Base-by-base conservation (phyloP, 2,329 filamentous ascomycete species). In the Fusarium coicis region DNA sequence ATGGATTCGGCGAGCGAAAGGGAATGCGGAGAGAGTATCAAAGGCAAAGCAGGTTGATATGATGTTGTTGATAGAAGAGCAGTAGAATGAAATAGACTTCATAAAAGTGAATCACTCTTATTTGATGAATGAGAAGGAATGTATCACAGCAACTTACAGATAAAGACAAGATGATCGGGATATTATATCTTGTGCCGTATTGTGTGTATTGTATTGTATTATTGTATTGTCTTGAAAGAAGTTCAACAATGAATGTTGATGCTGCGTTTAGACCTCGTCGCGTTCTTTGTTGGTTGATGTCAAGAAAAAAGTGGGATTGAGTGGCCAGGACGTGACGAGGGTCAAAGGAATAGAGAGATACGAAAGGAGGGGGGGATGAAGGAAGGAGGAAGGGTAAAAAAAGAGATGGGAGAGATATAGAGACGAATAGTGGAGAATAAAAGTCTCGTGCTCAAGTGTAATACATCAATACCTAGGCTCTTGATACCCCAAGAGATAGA, bases 281-380 rank as follows among this genome's bases (percentile, higher is more conserved):
- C 64, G 65, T 74, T 57, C 63, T 65, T 58, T 63, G 54, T 63
- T 63, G 54, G 60, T 67, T 72, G 60, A 65, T 64, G 63, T 71
- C 47, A 46, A 43, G 66, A 64, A 72, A 74, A 74, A 74, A 74
- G 71, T 74, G 71, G 71, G 72, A 74, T 68, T 68, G 60, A 58
- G 56, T 54, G 57, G 66, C 43, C 66, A 66, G 47, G 58, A 56
- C 53, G 67, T 64, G 66, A 73, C 61, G 56, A 54, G 55, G 30
- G 57, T 59, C 34, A 54, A 55, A 63, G 59, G 42, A 69, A 50
- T 40, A 64, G 64, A 60, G 53, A 57, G 46, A 49, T 42, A 63
- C n/a, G n/a, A 57, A 66, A 50, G 57, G 62, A 66, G 55, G 63
- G 49, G 46, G 46, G 39, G 56, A 36, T 46, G 40, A 60, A 40